Base-by-base conservation (phyloP, 2,329 filamentous ascomycete species). In the Colletotrichum lini region DNA sequence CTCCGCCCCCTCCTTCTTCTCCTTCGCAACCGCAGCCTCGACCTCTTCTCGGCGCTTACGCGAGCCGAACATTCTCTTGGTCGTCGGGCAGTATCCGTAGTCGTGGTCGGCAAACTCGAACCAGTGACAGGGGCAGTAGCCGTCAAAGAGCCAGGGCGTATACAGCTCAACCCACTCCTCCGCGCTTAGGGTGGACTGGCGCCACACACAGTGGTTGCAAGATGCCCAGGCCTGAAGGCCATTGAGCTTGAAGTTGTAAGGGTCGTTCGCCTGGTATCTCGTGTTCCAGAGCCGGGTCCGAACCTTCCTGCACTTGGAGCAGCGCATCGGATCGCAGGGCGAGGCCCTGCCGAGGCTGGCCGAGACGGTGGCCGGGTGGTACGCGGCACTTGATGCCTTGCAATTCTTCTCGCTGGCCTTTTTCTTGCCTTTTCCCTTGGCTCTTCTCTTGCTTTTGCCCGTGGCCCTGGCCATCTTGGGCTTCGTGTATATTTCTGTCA, bases 161-260 rank as follows among this genome's bases (percentile, higher is more conserved):
- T 66, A 16, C 16, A 38, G 30, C 23, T 44, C 42, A 16, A 60
- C 35, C 54, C 53, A 38, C 23, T 50, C 54, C n/a, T 12, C 45
- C 10, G 63, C 35, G 8, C 42, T 13, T 10, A 4, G 42, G 0
- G 35, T 23, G 0, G 54, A 57, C 26, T 42, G 23, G 21, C 53
- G 64, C 64, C 56, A 67, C 2, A 44, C 5, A 1, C 56, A 69
- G 18, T 49, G 66, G 60, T 69, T 69, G 26, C 60, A 69, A 4
- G 52, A 35, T 2, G 21, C n/a, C 23, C 44, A 65, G 18, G 52
- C 30, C 42, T 26, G 54, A 16, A 58, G 23, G 57, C 42, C 53
- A 12, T 62, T 0, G 12, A 35, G 21, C 13, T 21, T 40, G 13
- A 26, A 2, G 50, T 50, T 42, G 1, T n/a, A n/a, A 12, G 58